Base-by-base conservation (phyloP, 345 rosid genomes). In the Reutealis trisperma region DNA sequence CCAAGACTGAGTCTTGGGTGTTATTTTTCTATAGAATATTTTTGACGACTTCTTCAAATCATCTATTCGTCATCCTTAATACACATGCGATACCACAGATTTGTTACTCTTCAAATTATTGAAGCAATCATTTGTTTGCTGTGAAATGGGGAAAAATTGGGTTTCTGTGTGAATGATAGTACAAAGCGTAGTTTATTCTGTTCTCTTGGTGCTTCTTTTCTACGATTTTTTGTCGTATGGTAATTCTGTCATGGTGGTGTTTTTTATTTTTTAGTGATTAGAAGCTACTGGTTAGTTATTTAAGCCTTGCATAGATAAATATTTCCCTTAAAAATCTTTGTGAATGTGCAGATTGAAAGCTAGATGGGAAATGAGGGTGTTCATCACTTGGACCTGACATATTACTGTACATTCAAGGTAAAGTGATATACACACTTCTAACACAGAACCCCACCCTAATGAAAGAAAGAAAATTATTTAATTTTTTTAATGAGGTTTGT, bases 321-420 rank as follows among this genome's bases (percentile, higher is more conserved):
- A 18, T 65, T 65, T 34, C 34, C 11, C 16, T 14, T 63, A 63
- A 63, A 8, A 63, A 6, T 63, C 22, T 16, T 8, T 59, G 27
- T 59, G 21, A 64, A 19, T 34, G 15, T 37, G 47, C 47, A 64
- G 24, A 64, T 64, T 18, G 69, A 37, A 13, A 24, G 2, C 49
- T 64, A 37, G 12, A 64, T 64, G 69, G 69, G 14, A 64, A 34
- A 64, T 18, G 69, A 64, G 37, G 67, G 67, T 34, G 24, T 45
- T 34, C 42, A 63, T 37, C 45, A 63, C 15, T 63, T 5, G 45
- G 67, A 63, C 18, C 47, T 16, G 16, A n/a, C 49, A 5, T 37
- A 18, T 63, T 63, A 30, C 67, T 32, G 67, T 34, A 14, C 42
- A 14, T 1, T 63, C 37, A 64, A 64, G 69, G 69, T 64, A 64